These are phyloP conservation scores for Chalciporus sp. DNA, from an alignment of 1,284 basidiomycete species.

Conservation along the genomic window DNA sequence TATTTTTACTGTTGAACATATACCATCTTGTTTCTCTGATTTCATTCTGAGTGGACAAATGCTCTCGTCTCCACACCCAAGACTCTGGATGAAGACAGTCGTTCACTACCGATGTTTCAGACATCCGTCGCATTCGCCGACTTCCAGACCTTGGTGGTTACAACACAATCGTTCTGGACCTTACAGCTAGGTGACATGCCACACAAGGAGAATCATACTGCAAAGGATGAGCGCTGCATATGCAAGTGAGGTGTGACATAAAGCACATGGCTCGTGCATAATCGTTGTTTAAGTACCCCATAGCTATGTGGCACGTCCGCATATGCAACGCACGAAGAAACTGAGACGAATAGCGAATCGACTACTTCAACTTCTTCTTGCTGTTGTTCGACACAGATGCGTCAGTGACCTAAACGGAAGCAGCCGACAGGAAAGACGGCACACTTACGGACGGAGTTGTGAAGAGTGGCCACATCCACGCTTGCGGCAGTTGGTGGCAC, in stretches of 20 bases:
- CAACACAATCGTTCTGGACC: too few species aligned
- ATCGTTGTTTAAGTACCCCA: constrained; percentile 6
- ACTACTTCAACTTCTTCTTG: constrained; percentile 97
- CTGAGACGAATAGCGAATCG: constrained; percentile 14
- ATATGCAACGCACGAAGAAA: not conserved
- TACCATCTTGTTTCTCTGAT: not conserved
- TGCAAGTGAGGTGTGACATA: constrained; percentile 16
- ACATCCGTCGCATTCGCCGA: too few species aligned
- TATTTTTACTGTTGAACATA: not conserved
- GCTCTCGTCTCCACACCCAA: too few species aligned
- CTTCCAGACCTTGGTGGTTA: too few species aligned
- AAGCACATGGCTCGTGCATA: constrained; percentile 21
- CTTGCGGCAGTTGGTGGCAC: constrained; percentile 99
- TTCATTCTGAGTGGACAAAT: too few species aligned
- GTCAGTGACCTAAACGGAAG: not conserved
- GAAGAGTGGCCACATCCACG: constrained; percentile 89
- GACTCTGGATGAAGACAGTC: too few species aligned
- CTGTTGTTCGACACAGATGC: constrained; percentile 38
- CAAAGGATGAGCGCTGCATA: constrained; percentile 18
- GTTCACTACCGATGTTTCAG: too few species aligned
- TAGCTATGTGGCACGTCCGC: constrained; percentile 1
- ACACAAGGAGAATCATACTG: not conserved
- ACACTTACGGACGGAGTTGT: constrained; percentile 89
- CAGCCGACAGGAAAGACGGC: not conserved
- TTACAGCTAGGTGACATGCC: not conserved